These are phyloP conservation scores for Malus sieversii DNA, from an alignment of 306 rosid genomes.

Conservation along the genomic window DNA sequence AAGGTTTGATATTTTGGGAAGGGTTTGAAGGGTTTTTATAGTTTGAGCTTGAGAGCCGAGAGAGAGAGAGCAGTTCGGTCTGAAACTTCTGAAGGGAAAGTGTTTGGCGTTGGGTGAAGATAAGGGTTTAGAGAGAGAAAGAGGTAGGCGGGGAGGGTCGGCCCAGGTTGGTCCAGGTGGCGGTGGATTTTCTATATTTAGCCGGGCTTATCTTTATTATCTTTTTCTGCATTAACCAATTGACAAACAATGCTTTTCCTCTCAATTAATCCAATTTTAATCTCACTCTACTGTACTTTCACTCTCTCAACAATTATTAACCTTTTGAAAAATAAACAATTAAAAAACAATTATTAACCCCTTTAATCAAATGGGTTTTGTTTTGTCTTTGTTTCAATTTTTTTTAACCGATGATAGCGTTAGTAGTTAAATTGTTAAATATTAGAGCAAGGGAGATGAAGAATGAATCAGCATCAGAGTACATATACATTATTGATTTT, in stretches of 20 bases:
- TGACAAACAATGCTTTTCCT: not conserved
- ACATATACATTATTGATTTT: too few relatives aligned
- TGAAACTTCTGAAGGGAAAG: not conserved
- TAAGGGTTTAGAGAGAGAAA: not conserved
- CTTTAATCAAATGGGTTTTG: too few relatives aligned
- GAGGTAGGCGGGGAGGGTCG: not conserved
- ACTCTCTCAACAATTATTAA: not conserved
- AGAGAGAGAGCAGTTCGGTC: not conserved
- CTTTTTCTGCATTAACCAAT: not conserved
- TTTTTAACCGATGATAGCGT: too few relatives aligned
- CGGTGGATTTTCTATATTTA: not conserved
- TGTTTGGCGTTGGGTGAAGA: not conserved
- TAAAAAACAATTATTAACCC: too few relatives aligned
- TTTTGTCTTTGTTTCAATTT: too few relatives aligned
- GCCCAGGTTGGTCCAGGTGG: conserved; percentile 8
- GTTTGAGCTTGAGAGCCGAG: not conserved
- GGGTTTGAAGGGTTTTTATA: not conserved
- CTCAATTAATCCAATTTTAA: not conserved
- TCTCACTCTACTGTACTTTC: not conserved
- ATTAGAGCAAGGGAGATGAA: too few relatives aligned
- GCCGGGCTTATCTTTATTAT: not conserved
- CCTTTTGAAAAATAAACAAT: not conserved
- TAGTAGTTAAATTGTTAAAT: too few relatives aligned
- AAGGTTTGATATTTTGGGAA: not conserved
- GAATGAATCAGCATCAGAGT: too few relatives aligned